Evolutionary conservation across 345 rosid genomes (phyloP).

Genomic region (Eucalyptus cloeziana): DNA sequence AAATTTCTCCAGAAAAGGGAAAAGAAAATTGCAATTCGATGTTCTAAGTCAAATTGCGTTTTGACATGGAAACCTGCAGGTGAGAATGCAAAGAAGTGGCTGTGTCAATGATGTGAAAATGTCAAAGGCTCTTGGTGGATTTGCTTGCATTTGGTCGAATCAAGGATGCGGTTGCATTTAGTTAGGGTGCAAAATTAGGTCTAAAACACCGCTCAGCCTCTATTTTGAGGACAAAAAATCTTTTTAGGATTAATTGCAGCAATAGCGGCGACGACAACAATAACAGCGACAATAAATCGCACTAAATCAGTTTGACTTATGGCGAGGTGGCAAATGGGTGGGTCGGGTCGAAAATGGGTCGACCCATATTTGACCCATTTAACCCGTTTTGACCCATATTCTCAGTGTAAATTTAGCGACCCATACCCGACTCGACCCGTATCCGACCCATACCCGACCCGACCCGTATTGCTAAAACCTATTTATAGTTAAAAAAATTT

Average conservation of each 20-base stretch:
- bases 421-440: no score
- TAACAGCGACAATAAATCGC: not conserved
- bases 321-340: not conserved
- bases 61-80: not conserved
- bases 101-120: not conserved
- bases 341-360: no score
- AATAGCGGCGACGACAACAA: rapidly evolving
- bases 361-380: no score
- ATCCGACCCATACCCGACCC: no score
- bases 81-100: not conserved
- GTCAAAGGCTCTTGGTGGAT: not conserved
- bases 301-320: not conserved
- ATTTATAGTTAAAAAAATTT: no score
- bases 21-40: not conserved
- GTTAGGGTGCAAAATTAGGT: not conserved
- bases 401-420: no score
- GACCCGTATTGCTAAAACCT: no score
- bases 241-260: not conserved
- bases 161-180: not conserved
- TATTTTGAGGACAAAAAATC: not conserved
- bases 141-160: not conserved
- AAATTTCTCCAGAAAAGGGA: not conserved
- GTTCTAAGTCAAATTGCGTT: not conserved
- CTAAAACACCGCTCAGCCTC: not conserved
- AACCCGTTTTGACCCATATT: no score